Base-by-base conservation (phyloP, 23 red algal genomes). In the Gracilaria caudata region DNA sequence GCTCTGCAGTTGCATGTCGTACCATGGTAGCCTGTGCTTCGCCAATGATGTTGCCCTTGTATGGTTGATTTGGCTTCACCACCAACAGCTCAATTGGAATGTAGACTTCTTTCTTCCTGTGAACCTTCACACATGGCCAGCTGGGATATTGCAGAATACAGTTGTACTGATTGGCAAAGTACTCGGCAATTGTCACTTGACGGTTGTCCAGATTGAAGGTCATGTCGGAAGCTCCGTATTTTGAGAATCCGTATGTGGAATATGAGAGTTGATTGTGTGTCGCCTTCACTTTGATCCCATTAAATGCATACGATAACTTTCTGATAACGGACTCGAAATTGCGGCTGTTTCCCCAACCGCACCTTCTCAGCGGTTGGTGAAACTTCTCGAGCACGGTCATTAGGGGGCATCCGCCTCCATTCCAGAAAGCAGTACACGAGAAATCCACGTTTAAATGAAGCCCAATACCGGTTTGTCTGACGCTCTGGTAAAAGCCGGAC, bases 401-500 rank as follows among this genome's bases (percentile, higher is more conserved):
- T 10, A 88, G 21, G 21, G 68, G 49, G 3, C 34, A 8, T 26
- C 70, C 84, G 26, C 81, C 81, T 19, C 43, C 37, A 17, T 78
- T 63, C 84, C 84, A 88, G 46, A 88, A 88, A 12, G 71, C 35
- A 39, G 84, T 88, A 56, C 38, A 88, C 1, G 84, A 63, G 7
- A 60, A 46, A 23, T 88, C 84, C 2, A 88, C 51, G 33, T 88
- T 88, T 5, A 88, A 6, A 0, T 63, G 17, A 20, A 78, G 84
- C 8, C 84, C 84, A 4, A 4, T 1, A 8, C 11, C 14, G n/a
- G 68, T 45, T 25, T 77, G 40, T 36, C 84, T 43, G 24, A 59
- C 73, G 32, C 84, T 88, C 73, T 88, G 84, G 37, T 88, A 88
- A 51, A 88, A 88, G 3, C 84, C 84, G 12, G 68, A 45, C 84